Percentiles rank a stretch among this genome's conserved stretches.
These are phyloP conservation scores for Colletotrichum cordylinicola DNA, from an alignment of 2,329 filamentous ascomycete genomes.

Conservation along the genomic window DNA sequence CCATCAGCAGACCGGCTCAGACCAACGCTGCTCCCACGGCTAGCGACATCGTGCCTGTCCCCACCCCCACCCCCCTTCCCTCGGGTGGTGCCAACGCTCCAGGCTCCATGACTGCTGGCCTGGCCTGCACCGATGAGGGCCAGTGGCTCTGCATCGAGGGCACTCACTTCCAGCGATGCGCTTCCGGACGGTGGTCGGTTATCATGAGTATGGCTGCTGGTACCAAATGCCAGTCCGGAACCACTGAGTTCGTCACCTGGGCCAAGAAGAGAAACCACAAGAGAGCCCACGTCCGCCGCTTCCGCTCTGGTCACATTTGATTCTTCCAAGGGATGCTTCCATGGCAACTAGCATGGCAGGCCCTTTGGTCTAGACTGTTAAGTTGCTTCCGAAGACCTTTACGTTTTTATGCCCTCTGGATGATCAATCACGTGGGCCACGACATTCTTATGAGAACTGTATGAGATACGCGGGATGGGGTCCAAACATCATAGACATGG, in stretches of 20 bases:
- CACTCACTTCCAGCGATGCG: conserved; percentile 65
- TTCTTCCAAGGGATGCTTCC: not conserved
- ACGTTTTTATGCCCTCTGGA: not conserved
- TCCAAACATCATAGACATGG: conserved; percentile 9
- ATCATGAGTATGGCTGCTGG: conserved; percentile 57
- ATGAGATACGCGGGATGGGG: conserved; percentile 4
- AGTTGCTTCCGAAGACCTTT: not conserved
- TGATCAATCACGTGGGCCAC: not conserved
- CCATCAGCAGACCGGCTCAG: conserved; percentile 26
- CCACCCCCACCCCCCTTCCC: conserved; percentile 1
- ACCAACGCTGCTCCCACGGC: conserved; percentile 4
- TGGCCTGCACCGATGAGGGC: conserved; percentile 58
- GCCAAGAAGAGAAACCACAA: conserved; percentile 22
- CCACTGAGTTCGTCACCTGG: conserved; percentile 29
- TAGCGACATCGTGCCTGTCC: not conserved
- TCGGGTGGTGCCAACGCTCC: conserved; percentile 24
- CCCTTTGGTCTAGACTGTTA: not conserved
- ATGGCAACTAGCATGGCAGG: not conserved
- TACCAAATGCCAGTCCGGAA: conserved; percentile 51
- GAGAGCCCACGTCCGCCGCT: conserved; percentile 13
- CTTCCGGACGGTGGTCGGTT: conserved; percentile 60
- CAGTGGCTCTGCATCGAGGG: conserved; percentile 64
- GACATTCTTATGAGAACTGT: conserved; percentile 18
- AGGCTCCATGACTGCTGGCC: conserved; percentile 39
- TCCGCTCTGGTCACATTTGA: conserved; percentile 9